Evolutionary conservation across 768 basidiomycete genomes (phyloP).

Genomic region (Lactifluus volemus): DNA sequence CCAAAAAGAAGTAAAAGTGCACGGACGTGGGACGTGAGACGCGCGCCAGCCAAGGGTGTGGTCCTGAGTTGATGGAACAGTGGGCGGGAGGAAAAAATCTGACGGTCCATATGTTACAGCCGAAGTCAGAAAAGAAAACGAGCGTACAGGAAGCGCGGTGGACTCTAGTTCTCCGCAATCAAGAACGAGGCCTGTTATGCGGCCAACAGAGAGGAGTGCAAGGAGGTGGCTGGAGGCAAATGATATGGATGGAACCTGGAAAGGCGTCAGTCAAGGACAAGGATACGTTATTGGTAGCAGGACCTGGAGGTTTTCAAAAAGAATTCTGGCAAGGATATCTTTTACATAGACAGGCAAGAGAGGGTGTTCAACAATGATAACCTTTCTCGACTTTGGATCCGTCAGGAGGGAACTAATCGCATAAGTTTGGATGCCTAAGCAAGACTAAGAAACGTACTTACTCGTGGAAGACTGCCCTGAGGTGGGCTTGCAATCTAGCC

Average conservation of each 20-base stretch:
- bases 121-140: background rate
- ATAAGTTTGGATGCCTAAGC: slow-evolving; percentile 19
- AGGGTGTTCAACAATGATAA: slow-evolving; percentile 88
- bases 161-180: slow-evolving; percentile 93
- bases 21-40: slow-evolving; percentile 72
- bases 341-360: slow-evolving; percentile 81
- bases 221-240: slow-evolving; percentile 87
- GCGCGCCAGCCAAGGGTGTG: slow-evolving; percentile 80
- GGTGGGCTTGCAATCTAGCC: slow-evolving; percentile 53
- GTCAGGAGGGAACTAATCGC: slow-evolving; percentile 72
- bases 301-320: slow-evolving; percentile 90
- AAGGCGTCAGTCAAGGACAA: background rate
- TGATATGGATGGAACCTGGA: slow-evolving; percentile 85
- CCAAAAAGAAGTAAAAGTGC: slow-evolving; percentile 77
- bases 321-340: slow-evolving; percentile 71
- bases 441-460: slow-evolving; percentile 32
- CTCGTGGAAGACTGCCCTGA: slow-evolving; percentile 81
- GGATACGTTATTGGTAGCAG: background rate
- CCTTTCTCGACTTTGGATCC: slow-evolving; percentile 92
- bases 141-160: slow-evolving; percentile 72
- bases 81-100: slow-evolving; percentile 90
- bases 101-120: slow-evolving; percentile 1
- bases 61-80: slow-evolving; percentile 75
- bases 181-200: slow-evolving; percentile 88
- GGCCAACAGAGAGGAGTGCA: slow-evolving; percentile 74